Evolutionary conservation across 805 yeast species (phyloP).

Genomic region (Pichia deserticola): DNA sequence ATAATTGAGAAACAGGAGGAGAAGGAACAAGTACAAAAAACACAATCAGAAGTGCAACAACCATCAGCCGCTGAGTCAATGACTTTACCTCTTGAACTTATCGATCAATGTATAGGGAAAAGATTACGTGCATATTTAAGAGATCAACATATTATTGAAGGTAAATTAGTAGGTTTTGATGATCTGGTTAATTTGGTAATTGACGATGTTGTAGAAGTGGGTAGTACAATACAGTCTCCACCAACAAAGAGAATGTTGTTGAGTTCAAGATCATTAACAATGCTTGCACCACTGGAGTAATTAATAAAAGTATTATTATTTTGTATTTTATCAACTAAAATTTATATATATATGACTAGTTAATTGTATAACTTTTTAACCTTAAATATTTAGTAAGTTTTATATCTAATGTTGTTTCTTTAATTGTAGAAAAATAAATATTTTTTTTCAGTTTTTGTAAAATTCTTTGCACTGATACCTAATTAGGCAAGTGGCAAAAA

Average conservation of each 20-base stretch:
- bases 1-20: neutral
- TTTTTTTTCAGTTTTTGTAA: neutral
- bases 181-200: constrained; percentile 91
- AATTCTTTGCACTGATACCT: neutral
- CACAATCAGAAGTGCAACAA: neutral
- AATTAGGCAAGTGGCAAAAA: constrained; percentile 4
- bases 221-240: constrained; percentile 35
- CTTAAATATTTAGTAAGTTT: too few species aligned
- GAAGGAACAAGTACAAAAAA: neutral
- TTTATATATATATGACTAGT: too few species aligned
- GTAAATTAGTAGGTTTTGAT: constrained; percentile 86
- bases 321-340: too few species aligned
- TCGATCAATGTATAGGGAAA: constrained; percentile 82
- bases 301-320: neutral
- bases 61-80: constrained; percentile 8
- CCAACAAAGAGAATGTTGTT: constrained; percentile 52
- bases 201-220: constrained; percentile 64
- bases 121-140: constrained; percentile 66
- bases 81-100: constrained; percentile 70
- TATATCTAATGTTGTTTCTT: too few species aligned
- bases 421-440: neutral
- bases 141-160: constrained; percentile 69
- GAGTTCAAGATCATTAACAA: constrained; percentile 66
- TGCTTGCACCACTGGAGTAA: constrained; percentile 41
- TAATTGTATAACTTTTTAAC: too few species aligned